Percentiles rank a stretch among this genome's conserved stretches.
Evolutionary conservation across 148 eudicot genomes (phyloP).

Genomic region (Talinum fruticosum): DNA sequence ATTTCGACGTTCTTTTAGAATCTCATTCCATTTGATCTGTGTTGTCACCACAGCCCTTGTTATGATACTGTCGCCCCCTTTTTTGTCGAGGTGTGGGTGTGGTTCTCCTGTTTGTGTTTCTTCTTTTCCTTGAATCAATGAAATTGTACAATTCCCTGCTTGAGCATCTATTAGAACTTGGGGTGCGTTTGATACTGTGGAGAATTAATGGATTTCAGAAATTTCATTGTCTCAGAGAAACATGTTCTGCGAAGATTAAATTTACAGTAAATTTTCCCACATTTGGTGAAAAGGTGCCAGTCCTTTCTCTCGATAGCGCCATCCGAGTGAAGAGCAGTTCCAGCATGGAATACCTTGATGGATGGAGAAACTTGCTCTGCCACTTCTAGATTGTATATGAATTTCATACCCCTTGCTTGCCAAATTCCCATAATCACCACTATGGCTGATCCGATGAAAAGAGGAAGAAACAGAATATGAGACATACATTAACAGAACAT

Average conservation of each 20-base stretch:
- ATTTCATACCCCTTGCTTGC: no score
- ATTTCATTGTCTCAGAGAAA: background rate
- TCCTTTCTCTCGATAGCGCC: no score
- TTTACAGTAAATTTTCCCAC: no score
- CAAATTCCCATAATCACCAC: no score
- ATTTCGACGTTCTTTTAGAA: background rate
- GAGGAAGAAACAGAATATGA: no score
- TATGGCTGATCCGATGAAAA: no score
- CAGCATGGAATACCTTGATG: no score
- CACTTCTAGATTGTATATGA: no score
- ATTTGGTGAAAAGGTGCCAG: no score
- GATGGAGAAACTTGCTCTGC: no score
- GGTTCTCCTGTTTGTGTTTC: background rate
- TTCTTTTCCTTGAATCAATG: background rate
- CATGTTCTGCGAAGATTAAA: background rate
- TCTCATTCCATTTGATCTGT: background rate
- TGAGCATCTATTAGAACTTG: background rate
- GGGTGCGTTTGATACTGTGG: background rate
- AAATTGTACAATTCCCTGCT: background rate
- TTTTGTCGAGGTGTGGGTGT: background rate
- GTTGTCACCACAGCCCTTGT: background rate
- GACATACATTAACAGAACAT: no score
- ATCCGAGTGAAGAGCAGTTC: no score
- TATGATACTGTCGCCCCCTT: background rate
- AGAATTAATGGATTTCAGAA: background rate